Percentiles rank a stretch among this genome's conserved stretches.
These are phyloP conservation scores for Globisporangium yorkense DNA, from an alignment of 352 stramenopile genomes.

Conservation along the genomic window DNA sequence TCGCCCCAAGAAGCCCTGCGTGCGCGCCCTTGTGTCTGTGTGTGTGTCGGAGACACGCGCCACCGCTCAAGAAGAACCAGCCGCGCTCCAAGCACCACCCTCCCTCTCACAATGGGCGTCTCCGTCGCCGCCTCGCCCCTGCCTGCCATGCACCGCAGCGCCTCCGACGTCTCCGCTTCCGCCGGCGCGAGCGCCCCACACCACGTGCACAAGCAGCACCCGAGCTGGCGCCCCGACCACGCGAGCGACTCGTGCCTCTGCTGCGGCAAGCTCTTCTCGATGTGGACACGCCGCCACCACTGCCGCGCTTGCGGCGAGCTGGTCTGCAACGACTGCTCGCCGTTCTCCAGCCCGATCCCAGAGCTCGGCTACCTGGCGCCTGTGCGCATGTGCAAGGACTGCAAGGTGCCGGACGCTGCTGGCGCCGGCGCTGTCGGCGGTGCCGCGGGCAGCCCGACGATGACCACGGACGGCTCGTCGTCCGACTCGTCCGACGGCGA, in stretches of 20 bases:
- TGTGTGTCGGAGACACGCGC: conserved; percentile 4
- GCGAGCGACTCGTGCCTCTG: conserved; percentile 66
- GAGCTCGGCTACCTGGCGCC: conserved; percentile 60
- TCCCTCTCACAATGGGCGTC: conserved; percentile 2
- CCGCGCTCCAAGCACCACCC: neutral
- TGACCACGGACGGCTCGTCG: conserved; percentile 19
- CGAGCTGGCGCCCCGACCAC: conserved; percentile 65
- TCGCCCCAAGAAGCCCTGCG: neutral
- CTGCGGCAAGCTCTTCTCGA: conserved; percentile 64
- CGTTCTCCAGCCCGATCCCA: conserved; percentile 45
- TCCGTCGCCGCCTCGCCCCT: conserved; percentile 7
- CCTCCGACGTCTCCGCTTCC: neutral
- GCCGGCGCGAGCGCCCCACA: neutral
- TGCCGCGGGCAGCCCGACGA: conserved; percentile 15
- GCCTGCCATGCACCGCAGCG: conserved; percentile 2
- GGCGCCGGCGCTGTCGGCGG: too few relatives aligned
- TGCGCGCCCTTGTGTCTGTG: too few relatives aligned
- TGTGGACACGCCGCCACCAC: conserved; percentile 70
- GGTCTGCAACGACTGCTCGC: conserved; percentile 68
- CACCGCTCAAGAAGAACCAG: neutral
- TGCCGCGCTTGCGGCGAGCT: conserved; percentile 75
- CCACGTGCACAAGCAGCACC: conserved; percentile 11
- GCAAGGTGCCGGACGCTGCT: conserved; percentile 21
- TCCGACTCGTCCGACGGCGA: conserved; percentile 56
- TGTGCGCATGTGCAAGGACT: conserved; percentile 74